These are phyloP conservation scores for Platanus orientalis DNA, from an alignment of 164 flowering plant genomes.

Conservation along the genomic window DNA sequence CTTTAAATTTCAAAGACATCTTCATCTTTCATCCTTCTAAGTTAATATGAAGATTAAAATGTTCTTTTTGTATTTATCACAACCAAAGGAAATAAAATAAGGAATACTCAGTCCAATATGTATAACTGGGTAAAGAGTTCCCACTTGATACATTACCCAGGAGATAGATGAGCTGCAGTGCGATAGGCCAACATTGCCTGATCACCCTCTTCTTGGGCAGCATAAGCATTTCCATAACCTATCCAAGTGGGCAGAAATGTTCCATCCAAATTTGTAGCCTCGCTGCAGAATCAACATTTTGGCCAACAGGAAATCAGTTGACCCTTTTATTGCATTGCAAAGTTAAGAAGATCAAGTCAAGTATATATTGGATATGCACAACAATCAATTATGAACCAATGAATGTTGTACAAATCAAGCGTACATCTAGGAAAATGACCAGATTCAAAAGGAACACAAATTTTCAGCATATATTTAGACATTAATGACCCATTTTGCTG, in stretches of 20 bases:
- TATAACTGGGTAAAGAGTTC: not conserved
- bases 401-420: not conserved
- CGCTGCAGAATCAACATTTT: conserved; percentile 39
- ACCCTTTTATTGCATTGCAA: not conserved
- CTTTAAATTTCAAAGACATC: no score
- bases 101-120: not conserved
- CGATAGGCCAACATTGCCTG: conserved; percentile 97
- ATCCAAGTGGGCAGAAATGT: conserved; percentile 89
- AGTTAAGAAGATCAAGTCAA: not conserved
- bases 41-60: no score
- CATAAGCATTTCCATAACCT: conserved; percentile 91
- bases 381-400: not conserved
- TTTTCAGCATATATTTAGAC: no score
- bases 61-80: no score
- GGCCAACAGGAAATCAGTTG: conserved; percentile 5
- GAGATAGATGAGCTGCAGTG: conserved; percentile 92
- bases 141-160: conserved; percentile 54
- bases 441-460: not conserved
- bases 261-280: conserved; percentile 85
- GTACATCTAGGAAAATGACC: not conserved
- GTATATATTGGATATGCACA: not conserved
- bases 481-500: no score
- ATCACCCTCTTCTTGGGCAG: conserved; percentile 96
- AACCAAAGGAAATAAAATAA: not conserved
- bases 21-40: no score